Evolutionary conservation across 2,329 filamentous ascomycete genomes (phyloP).

Genomic region (Fusarium sp.): DNA sequence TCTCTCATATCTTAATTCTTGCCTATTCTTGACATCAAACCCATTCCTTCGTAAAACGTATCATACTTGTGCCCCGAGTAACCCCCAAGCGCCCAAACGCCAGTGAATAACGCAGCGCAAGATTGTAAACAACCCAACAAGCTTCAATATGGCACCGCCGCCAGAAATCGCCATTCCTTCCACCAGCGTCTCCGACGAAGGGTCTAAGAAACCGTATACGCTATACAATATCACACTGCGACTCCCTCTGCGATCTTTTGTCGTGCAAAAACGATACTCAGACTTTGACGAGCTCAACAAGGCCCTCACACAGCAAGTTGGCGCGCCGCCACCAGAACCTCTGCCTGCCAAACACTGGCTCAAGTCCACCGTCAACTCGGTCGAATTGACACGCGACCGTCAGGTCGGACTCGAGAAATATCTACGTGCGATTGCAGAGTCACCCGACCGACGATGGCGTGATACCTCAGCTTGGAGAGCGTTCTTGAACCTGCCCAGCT

Average conservation of each 20-base stretch:
- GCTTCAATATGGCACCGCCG: conserved; percentile 68
- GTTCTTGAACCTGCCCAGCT: conserved; percentile 77
- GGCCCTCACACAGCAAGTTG: conserved; percentile 69
- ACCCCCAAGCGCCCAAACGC: neutral
- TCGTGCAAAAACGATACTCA: conserved; percentile 84
- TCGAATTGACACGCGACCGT: conserved; percentile 78
- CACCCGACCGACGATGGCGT: conserved; percentile 81
- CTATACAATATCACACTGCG: conserved; percentile 83
- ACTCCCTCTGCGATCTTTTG: conserved; percentile 80
- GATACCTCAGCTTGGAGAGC: conserved; percentile 77
- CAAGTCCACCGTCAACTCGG: conserved; percentile 75
- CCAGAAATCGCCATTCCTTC: conserved; percentile 76
- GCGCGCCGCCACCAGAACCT: conserved; percentile 72
- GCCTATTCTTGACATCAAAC: conserved; percentile 1
- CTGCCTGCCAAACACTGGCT: conserved; percentile 84
- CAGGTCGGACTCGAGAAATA: conserved; percentile 77
- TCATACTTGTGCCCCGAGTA: neutral
- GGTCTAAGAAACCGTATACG: conserved; percentile 74
- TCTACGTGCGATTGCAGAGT: conserved; percentile 76
- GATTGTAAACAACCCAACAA: conserved; percentile 11
- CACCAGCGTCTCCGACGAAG: conserved; percentile 68
- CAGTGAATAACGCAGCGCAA: neutral
- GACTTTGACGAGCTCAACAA: conserved; percentile 79
- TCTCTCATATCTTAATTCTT: conserved; percentile 24
- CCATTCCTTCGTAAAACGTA: neutral